These are phyloP conservation scores for Bocquillonia castaneifolia DNA, from an alignment of 441 rosid genomes.

Conservation along the genomic window DNA sequence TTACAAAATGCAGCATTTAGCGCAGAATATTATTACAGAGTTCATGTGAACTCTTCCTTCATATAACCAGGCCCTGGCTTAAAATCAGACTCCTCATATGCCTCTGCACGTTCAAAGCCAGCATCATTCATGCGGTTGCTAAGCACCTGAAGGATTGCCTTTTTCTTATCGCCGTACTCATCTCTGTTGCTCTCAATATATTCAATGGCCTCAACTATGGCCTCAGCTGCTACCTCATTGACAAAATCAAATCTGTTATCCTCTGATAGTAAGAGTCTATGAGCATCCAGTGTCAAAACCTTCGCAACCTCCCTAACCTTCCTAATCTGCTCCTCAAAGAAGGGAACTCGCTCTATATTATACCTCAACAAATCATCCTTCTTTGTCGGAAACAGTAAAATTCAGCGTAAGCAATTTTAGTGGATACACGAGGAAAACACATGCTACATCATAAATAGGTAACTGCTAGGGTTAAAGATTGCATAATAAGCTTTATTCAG, in stretches of 20 bases:
- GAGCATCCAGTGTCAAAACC: constrained; percentile 63
- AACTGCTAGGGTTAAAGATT: background rate
- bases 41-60: constrained; percentile 53
- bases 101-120: constrained; percentile 68
- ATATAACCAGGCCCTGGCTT: constrained; percentile 70
- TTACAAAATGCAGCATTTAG: background rate
- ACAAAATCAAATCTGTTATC: constrained; percentile 70
- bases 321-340: constrained; percentile 81
- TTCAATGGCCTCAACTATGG: constrained; percentile 80
- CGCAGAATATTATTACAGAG: background rate
- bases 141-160: constrained; percentile 75
- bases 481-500: background rate
- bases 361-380: constrained; percentile 65
- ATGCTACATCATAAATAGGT: background rate
- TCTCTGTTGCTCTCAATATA: constrained; percentile 67
- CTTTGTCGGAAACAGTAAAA: constrained; percentile 48
- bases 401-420: constrained; percentile 1
- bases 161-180: constrained; percentile 69
- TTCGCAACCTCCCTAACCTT: constrained; percentile 56
- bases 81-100: constrained; percentile 61
- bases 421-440: background rate
- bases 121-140: constrained; percentile 74
- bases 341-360: constrained; percentile 60
- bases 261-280: constrained; percentile 58
- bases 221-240: constrained; percentile 76